Evolutionary conservation across 1,139 yeast species (phyloP), one percentile per base, ranked within the genome.

Genomic region (Pichia sp.): DNA sequence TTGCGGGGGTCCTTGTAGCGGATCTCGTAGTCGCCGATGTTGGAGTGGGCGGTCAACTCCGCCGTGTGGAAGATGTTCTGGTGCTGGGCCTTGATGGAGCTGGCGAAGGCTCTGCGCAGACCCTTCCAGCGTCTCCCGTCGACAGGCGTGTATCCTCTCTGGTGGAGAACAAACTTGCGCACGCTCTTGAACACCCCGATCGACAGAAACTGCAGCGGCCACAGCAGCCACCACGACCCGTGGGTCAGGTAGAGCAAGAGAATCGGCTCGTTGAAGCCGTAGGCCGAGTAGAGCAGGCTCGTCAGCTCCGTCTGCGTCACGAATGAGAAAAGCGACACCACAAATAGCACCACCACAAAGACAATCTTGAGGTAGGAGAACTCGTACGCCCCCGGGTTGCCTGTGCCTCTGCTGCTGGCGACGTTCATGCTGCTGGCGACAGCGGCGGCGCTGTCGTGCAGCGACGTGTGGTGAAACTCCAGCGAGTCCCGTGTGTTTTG

Each of bases 281-380:
- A 67, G 4, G 75, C 69, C 43, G 76, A 73, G 64, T 89, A 87
- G 7, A 89, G 77, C 56, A 84, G 85, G 4, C 90, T 81, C 1
- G 96, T 89, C 58, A 85, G 75, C 69, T 89, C 96, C 0, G 96
- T 89, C 67, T 89, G 96, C 8, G 78, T 66, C 1, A 89, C 90
- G 70, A 90, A 90, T 7, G 90, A 68, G 5, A 80, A 63, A 60
- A 89, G 69, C 4, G 95, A 84, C 8, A 84, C 59, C 4, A 82
- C 50, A 57, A 89, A 82, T 8, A 90, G 78, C 1, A 76, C 66
- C 3, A 77, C 75, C 3, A 90, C 86, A 57, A 81, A 80, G 8
- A 73, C 61, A 44, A 84, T 65, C 64, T 83, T 84, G 19, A 68
- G 61, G 54, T 64, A 63, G 0, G 72, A 69, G 46, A 67, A 67